phyloP scores from a whole-genome alignment of 257 asterid species.

The Cinchona pubescens region DNA sequence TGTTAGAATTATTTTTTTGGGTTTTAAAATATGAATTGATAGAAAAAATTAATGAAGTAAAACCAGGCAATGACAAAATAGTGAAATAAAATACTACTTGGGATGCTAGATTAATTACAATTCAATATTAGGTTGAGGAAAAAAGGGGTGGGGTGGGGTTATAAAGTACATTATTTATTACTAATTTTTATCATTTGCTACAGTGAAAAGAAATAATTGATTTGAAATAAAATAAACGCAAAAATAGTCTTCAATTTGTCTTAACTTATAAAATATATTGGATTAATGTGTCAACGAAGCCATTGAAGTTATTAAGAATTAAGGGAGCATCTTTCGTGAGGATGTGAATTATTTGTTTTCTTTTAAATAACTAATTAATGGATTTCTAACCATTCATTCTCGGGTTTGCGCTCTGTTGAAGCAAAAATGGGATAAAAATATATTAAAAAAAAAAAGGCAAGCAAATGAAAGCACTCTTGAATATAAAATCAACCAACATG shows the following conservation, averaged over 20 bases:
- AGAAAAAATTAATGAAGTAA: background rate
- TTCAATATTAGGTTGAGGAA: background rate
- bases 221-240: background rate
- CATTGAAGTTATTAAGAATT: background rate
- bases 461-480: conserved; percentile 1
- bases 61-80: background rate
- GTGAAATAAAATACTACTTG: background rate
- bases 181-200: conserved; percentile 1
- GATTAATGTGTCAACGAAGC: conserved; percentile 24
- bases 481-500: background rate
- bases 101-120: background rate
- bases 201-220: conserved; percentile 5
- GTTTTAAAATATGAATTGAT: background rate
- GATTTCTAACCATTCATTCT: background rate
- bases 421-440: background rate
- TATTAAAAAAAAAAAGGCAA: conserved; percentile 1
- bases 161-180: background rate
- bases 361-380: background rate
- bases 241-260: background rate
- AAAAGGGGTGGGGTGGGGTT: too few species aligned
- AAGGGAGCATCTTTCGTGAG: conserved; percentile 6
- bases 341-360: background rate
- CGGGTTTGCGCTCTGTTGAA: background rate
- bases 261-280: conserved; percentile 4
- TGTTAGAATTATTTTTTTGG: background rate